Evolutionary conservation across 495 filamentous ascomycete species (phyloP).

Genomic region (Thozetella sp.): DNA sequence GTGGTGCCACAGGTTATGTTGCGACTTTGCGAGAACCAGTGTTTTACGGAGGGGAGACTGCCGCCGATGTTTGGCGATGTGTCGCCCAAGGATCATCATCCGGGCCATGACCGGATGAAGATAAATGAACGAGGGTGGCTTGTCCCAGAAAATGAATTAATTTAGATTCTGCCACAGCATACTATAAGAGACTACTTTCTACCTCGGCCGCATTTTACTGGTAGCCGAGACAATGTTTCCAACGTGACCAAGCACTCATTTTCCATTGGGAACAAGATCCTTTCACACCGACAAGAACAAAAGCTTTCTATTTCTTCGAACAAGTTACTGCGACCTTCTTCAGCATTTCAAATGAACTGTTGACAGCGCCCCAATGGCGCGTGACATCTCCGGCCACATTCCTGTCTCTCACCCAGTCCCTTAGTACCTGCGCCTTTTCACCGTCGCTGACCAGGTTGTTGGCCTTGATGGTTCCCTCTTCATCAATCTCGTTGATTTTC

Average conservation of each 20-base stretch:
- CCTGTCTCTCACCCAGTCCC: too few species aligned
- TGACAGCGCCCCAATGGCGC: neutral
- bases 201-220: neutral
- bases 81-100: neutral
- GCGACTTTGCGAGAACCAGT: neutral
- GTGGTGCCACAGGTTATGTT: conserved; percentile 2
- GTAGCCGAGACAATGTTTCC: neutral
- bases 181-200: neutral
- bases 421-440: too few species aligned
- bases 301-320: neutral
- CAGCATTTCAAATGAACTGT: neutral
- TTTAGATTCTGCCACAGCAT: neutral
- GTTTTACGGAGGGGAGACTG: neutral
- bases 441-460: too few species aligned
- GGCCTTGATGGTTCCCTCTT: neutral
- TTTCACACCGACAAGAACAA: neutral
- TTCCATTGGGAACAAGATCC: neutral
- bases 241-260: neutral
- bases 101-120: neutral
- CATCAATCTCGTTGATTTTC: neutral
- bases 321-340: neutral
- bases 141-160: neutral
- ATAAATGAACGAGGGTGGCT: neutral
- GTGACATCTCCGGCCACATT: too few species aligned
- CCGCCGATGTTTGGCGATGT: neutral